These are phyloP conservation scores for Ceratobasidium sp. DNA, from an alignment of 1,284 basidiomycete species.

Conservation along the genomic window DNA sequence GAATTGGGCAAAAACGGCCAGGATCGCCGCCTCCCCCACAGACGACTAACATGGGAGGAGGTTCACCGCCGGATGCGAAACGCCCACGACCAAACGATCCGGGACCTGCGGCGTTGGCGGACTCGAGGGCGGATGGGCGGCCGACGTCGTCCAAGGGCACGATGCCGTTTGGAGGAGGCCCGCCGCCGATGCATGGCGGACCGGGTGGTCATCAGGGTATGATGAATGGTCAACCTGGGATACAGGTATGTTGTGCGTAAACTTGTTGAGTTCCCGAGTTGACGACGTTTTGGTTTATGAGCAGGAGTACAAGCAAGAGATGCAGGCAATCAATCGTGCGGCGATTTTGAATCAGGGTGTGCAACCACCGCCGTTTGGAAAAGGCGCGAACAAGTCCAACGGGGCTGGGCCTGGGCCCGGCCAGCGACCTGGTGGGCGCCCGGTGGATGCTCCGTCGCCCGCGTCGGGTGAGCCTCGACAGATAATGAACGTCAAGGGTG, in stretches of 20 bases:
- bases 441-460: conserved; percentile 19
- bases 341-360: conserved; percentile 23
- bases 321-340: not conserved
- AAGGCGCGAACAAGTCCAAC: conserved; percentile 11
- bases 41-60: conserved; percentile 6
- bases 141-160: conserved; percentile 34
- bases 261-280: not conserved
- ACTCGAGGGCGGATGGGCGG: conserved; percentile 30
- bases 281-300: conserved; percentile 10
- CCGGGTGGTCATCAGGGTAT: conserved; percentile 12
- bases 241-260: conserved; percentile 5
- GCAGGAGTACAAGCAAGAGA: conserved; percentile 30
- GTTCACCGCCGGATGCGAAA: conserved; percentile 36
- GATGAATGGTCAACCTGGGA: conserved; percentile 27
- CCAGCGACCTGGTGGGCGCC: not conserved
- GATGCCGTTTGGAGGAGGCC: conserved; percentile 23
- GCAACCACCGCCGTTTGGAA: conserved; percentile 39
- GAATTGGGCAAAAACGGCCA: conserved; percentile 29
- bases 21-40: conserved; percentile 31
- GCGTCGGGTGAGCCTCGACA: conserved; percentile 18
- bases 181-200: conserved; percentile 19
- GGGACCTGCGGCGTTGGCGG: conserved; percentile 7
- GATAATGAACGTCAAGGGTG: conserved; percentile 34
- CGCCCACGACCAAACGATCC: conserved; percentile 33
- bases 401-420: conserved; percentile 3